Evolutionary conservation across 1,284 basidiomycete genomes (phyloP), one percentile per base, ranked within the genome.

Genomic region (Tylopilus sp.): DNA sequence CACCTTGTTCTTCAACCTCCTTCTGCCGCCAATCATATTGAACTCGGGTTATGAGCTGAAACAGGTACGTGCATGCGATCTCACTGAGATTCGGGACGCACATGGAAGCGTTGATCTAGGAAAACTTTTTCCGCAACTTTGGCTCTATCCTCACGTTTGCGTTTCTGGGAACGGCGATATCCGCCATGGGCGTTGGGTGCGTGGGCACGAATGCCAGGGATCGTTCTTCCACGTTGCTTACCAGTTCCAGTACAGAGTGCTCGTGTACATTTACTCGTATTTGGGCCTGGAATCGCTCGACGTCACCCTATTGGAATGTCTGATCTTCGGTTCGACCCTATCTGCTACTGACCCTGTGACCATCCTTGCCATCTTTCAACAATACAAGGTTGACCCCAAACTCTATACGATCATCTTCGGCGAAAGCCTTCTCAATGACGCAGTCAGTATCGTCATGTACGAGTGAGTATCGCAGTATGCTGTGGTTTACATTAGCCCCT

Each of bases 371-470:
- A 99, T 99, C 59, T 99, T 99, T 80, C 95, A 98, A 65, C 92
- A 96, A 59, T 92, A 97, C 76, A 97, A 98, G 72, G 96, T 99
- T 56, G 96, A 99, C 72, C 95, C 97, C 0, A 97, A 98, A 71
- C 81, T 99, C 6, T 99, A 99, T 75, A 91, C 88, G 50, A 85
- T 99, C 74, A 99, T 99, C 64, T 99, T 99, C 69, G 97, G 97
- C 31, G 96, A 99, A 74, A 92, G 89, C 70, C 82, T 99, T 57
- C 75, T 99, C 57, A 99, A 99, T 74, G 96, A 99, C 80, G 96
- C 96, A 26, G 96, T 99, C 63, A 94, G 93, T 78, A 99, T 99
- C 76, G 96, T 99, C 74, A 97, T 99, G 92, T 99, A 98, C 74
- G 96, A 99, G 92, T 96, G 68, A 79, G 92, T 89, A 50, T 28